phyloP scores from a whole-genome alignment of 345 rosid genomes.

The Populus davidiana region DNA sequence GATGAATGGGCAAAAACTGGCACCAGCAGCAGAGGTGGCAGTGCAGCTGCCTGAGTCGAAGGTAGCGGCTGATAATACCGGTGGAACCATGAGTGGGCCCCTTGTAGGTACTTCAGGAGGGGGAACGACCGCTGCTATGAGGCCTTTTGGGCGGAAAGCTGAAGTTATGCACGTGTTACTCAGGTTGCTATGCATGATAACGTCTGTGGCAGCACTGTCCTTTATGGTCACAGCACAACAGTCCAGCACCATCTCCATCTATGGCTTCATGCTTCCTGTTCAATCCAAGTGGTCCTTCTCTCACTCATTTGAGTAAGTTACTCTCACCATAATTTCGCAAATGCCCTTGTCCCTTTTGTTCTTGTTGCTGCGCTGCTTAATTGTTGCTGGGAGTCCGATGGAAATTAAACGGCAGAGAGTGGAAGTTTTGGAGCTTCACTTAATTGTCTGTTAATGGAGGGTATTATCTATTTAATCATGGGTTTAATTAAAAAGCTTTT shows the following conservation, averaged over 20 bases:
- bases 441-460: not conserved
- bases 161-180: constrained; percentile 41
- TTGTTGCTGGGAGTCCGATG: constrained; percentile 20
- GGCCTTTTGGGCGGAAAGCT: constrained; percentile 29
- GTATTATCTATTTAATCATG: not conserved
- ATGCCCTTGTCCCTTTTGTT: not conserved
- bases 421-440: not conserved
- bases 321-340: no score
- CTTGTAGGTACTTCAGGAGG: not conserved
- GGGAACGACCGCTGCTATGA: not conserved
- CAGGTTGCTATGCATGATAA: constrained; percentile 51
- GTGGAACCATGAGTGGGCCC: constrained; percentile 18
- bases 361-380: not conserved
- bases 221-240: constrained; percentile 73
- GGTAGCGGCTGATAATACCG: constrained; percentile 15
- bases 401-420: not conserved
- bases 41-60: constrained; percentile 29
- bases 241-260: constrained; percentile 51
- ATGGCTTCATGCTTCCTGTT: constrained; percentile 60
- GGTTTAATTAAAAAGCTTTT: not conserved
- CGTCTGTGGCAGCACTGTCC: constrained; percentile 46
- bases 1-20: constrained; percentile 31
- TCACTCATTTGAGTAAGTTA: constrained; percentile 63
- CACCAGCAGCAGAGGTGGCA: constrained; percentile 21
- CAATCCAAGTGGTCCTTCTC: constrained; percentile 78